A percentile compares a stretch with the other conserved stretches of the same genome.
Conservation (phyloP, 768 basidiomycete species). For the Leccinum disarticulatum region DNA sequence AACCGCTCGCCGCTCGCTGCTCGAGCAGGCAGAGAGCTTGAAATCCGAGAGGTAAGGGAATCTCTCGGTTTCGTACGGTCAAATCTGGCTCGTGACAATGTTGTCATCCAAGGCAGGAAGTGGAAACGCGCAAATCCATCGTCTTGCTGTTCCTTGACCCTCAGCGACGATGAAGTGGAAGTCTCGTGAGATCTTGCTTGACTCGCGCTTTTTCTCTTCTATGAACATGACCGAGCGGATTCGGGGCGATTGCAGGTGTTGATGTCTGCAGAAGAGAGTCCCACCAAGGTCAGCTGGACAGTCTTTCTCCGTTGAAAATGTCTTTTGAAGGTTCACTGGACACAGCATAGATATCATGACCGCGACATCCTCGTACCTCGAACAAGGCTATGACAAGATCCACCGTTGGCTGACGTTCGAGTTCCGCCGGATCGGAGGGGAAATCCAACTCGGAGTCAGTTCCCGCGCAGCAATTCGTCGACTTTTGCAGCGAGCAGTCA, state of each 20-base stretch:
- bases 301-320: background rate
- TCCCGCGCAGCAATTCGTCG: slow-evolving; percentile 66
- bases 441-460: slow-evolving; percentile 69
- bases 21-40: slow-evolving; percentile 81
- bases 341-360: slow-evolving; percentile 86
- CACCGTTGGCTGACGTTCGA: slow-evolving; percentile 83
- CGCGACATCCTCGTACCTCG: slow-evolving; percentile 75
- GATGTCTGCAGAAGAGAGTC: slow-evolving; percentile 81
- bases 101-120: slow-evolving; percentile 50
- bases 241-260: slow-evolving; percentile 80
- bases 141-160: slow-evolving; percentile 81
- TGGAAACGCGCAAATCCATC: slow-evolving; percentile 71
- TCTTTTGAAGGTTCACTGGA: background rate
- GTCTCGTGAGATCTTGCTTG: slow-evolving; percentile 77
- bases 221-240: slow-evolving; percentile 88
- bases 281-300: slow-evolving; percentile 71
- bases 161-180: slow-evolving; percentile 68
- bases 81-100: background rate
- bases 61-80: background rate
- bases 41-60: slow-evolving; percentile 65
- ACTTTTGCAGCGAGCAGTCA: slow-evolving; percentile 67
- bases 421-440: slow-evolving; percentile 76
- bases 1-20: slow-evolving; percentile 74
- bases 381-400: slow-evolving; percentile 89
- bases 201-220: slow-evolving; percentile 71